Percentiles rank a stretch among this genome's conserved stretches.
Conservation (phyloP, 805 yeast species). For the Hanseniaspora valbyensis region DNA sequence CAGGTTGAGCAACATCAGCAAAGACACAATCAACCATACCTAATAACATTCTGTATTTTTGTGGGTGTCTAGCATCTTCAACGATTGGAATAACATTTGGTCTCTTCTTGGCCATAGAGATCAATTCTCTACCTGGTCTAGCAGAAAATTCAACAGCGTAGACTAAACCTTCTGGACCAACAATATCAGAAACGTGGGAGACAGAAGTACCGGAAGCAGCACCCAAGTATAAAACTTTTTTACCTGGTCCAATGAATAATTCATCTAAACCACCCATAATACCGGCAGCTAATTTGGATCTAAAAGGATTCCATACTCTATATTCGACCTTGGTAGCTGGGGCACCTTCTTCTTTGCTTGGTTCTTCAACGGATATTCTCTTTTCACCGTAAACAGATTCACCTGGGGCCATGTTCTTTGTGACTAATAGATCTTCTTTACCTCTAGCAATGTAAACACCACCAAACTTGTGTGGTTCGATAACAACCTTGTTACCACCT, state of each 20-base stretch:
- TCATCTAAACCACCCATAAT: slow-evolving; percentile 99
- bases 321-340: slow-evolving; percentile 92
- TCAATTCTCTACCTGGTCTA: slow-evolving; percentile 98
- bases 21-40: slow-evolving; percentile 98
- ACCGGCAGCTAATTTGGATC: slow-evolving; percentile 99
- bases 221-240: slow-evolving; percentile 93
- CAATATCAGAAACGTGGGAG: slow-evolving; percentile 94
- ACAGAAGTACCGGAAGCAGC: slow-evolving; percentile 99
- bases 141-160: slow-evolving; percentile 99
- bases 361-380: slow-evolving; percentile 87
- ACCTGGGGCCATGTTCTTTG: slow-evolving; percentile 96
- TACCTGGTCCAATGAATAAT: slow-evolving; percentile 94
- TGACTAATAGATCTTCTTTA: slow-evolving; percentile 94
- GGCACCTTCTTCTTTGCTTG: slow-evolving; percentile 74
- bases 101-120: slow-evolving; percentile 99
- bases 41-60: slow-evolving; percentile 95
- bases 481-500: slow-evolving; percentile 91
- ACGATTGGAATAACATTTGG: slow-evolving; percentile 97
- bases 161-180: slow-evolving; percentile 97
- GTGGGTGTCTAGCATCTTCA: slow-evolving; percentile 99
- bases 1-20: slow-evolving; percentile 99
- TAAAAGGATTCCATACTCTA: slow-evolving; percentile 99
- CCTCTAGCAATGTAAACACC: slow-evolving; percentile 99
- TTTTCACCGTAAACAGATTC: slow-evolving; percentile 98
- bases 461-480: slow-evolving; percentile 97